Evolutionary conservation across 73 alveolate genomes (phyloP), one percentile per base, ranked within the genome.

Genomic region (Paramecium sexaurelia): DNA sequence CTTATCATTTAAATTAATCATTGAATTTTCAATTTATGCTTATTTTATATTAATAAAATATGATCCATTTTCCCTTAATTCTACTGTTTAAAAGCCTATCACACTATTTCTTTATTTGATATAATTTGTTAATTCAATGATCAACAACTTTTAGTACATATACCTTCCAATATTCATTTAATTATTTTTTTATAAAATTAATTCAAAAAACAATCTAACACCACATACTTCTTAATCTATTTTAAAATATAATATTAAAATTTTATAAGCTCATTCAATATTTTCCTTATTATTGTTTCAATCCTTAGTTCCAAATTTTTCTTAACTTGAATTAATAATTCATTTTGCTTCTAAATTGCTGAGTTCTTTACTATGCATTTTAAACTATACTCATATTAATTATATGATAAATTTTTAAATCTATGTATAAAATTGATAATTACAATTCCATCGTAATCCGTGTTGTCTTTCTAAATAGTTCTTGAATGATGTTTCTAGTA

Each of bases 391-490:
- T n/a, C n/a, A n/a, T n/a, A n/a, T n/a, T n/a, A n/a, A n/a, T n/a
- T n/a, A n/a, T n/a, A n/a, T n/a, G n/a, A n/a, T n/a, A n/a, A n/a
- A n/a, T n/a, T n/a, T n/a, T n/a, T n/a, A n/a, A n/a, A n/a, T n/a
- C n/a, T n/a, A n/a, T n/a, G n/a, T n/a, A n/a, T n/a, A n/a, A n/a
- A n/a, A n/a, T n/a, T n/a, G n/a, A n/a, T n/a, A n/a, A n/a, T n/a
- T n/a, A n/a, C n/a, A n/a, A n/a, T 51, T 17, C 13, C 6, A 51
- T 26, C 66, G 36, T 3, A 71, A 13, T 35, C 90, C 90, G 8
- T 78, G 90, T 41, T 10, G 10, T 78, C 90, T 78, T 24, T 78
- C 90, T 24, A 78, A 78, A 11, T 78, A 78, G 20, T 78, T 75
- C 40, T 41, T 39, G 15, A 78, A 45, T 9, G 68, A 47, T 40